These are phyloP conservation scores for Trichoderma endophyticum DNA, from an alignment of 2,329 filamentous ascomycete species.

Conservation along the genomic window DNA sequence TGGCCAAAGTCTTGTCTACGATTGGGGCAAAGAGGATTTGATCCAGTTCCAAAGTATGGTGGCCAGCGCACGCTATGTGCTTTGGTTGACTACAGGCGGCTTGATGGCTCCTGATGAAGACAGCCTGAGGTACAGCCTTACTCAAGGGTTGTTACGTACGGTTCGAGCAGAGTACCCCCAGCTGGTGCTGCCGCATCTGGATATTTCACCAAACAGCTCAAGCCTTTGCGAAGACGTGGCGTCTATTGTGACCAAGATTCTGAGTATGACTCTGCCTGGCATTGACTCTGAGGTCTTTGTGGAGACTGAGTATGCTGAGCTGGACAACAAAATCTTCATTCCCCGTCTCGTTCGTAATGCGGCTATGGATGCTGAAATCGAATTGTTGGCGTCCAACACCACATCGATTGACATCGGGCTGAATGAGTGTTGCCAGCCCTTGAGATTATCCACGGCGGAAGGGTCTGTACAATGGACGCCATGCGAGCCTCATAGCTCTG, in stretches of 20 bases:
- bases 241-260: neutral
- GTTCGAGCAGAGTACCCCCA: neutral
- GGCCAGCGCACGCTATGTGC: neutral
- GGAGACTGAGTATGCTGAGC: neutral
- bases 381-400: neutral
- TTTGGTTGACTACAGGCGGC: neutral
- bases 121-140: neutral
- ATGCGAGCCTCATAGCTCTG: neutral
- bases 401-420: neutral
- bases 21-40: neutral
- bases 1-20: neutral
- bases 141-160: neutral
- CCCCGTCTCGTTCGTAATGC: neutral
- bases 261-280: neutral
- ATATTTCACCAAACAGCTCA: neutral
- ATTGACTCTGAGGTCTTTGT: neutral
- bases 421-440: neutral
- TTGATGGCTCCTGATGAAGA: neutral
- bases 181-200: neutral
- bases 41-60: neutral
- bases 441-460: neutral
- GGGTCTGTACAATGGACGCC: neutral
- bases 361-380: neutral
- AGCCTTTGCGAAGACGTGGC: neutral
- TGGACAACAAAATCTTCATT: neutral